phyloP scores from a whole-genome alignment of 2,329 filamentous ascomycete genomes.

The Clarireedia homoeocarpa region DNA sequence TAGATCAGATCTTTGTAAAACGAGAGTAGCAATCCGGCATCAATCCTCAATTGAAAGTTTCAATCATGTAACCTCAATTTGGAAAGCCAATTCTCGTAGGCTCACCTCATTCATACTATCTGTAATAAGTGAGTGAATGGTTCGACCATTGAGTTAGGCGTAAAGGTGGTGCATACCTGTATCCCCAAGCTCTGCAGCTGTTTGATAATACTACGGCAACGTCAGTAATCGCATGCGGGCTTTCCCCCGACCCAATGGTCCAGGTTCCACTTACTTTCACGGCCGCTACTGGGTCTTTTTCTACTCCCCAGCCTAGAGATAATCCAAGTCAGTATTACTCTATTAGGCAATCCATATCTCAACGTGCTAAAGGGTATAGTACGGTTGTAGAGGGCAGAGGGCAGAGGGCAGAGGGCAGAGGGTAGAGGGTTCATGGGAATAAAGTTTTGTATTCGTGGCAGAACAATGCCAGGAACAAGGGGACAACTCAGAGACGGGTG shows the following conservation, averaged over 20 bases:
- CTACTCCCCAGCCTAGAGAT: conserved; percentile 63
- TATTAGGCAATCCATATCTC: background rate
- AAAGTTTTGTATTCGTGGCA: conserved; percentile 3
- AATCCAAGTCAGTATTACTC: conserved; percentile 6
- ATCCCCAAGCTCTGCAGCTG: conserved; percentile 91
- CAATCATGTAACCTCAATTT: background rate
- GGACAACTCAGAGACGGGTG: conserved; percentile 6
- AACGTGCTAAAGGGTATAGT: background rate
- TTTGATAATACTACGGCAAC: conserved; percentile 79
- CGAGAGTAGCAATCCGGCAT: background rate
- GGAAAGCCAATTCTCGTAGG: background rate
- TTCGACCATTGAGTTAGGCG: conserved; percentile 11
- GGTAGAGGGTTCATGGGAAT: background rate
- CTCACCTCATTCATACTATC: conserved; percentile 92
- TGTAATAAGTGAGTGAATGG: conserved; percentile 30
- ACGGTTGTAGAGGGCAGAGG: background rate
- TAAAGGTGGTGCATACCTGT: conserved; percentile 45
- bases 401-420: background rate
- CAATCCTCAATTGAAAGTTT: background rate
- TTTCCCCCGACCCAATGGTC: conserved; percentile 21
- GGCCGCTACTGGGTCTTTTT: conserved; percentile 78
- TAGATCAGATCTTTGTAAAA: conserved; percentile 8
- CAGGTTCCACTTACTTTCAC: conserved; percentile 46
- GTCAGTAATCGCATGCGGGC: conserved; percentile 19
- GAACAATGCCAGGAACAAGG: background rate